Conservation (phyloP, 1,139 yeast genomes). For the Yamadazyma diospyri region DNA sequence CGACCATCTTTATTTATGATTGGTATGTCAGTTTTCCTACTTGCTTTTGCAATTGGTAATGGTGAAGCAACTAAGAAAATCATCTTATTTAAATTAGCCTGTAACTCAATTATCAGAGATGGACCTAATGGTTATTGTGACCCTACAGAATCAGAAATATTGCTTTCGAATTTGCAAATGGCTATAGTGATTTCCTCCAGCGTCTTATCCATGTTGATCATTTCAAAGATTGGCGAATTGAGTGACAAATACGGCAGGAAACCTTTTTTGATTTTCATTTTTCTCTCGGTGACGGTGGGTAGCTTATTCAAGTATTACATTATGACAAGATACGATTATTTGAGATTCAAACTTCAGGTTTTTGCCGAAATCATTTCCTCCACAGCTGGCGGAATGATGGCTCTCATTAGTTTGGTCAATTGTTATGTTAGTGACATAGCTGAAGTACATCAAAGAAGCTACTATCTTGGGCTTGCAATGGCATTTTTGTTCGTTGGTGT, state of each 20-base stretch:
- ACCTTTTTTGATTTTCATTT: constrained; percentile 35
- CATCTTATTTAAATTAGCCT: constrained; percentile 30
- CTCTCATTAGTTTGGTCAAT: constrained; percentile 47
- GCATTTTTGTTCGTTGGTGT: constrained; percentile 58
- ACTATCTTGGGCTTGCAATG: constrained; percentile 50
- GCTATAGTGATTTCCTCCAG: constrained; percentile 20
- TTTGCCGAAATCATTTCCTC: constrained; percentile 37
- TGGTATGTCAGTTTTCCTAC: constrained; percentile 22
- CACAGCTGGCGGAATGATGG: constrained; percentile 51
- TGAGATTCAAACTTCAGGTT: constrained; percentile 30
- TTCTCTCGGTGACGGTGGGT: constrained; percentile 24
- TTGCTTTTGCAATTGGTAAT: constrained; percentile 23
- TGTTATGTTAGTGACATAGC: constrained; percentile 65
- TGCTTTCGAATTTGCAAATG: constrained; percentile 30
- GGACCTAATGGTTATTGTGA: constrained; percentile 21
- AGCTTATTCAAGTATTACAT: constrained; percentile 24
- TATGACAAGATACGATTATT: constrained; percentile 26
- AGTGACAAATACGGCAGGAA: constrained; percentile 66
- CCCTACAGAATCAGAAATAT: constrained; percentile 31
- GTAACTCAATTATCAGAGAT: constrained; percentile 23
- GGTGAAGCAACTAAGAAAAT: constrained; percentile 28
- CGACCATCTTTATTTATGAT: constrained; percentile 33
- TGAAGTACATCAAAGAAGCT: constrained; percentile 51
- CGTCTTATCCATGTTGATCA: constrained; percentile 29
- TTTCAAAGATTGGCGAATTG: constrained; percentile 50